Evolutionary conservation across 1,284 basidiomycete species (phyloP).

Genomic region (Anthracocystis panici-leucophaei): DNA sequence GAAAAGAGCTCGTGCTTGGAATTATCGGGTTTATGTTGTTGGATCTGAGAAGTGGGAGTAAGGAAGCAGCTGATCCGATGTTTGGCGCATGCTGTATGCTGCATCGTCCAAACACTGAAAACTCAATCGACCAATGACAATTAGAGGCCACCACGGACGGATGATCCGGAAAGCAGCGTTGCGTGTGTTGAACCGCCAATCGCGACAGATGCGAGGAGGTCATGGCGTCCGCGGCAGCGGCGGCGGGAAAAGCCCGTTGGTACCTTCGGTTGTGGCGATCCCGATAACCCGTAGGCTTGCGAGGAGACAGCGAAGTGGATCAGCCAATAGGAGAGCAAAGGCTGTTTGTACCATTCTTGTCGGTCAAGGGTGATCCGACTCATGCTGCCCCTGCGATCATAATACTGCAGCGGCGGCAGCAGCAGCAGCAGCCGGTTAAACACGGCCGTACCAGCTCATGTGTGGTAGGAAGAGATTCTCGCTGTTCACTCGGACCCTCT

Average conservation of each 20-base stretch:
- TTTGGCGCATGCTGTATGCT: neutral
- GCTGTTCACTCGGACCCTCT: too few species aligned
- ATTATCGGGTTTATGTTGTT: too few species aligned
- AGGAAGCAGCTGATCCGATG: conserved; percentile 7
- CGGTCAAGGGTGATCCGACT: conserved; percentile 5
- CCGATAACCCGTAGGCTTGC: conserved; percentile 6
- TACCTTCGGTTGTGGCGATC: conserved; percentile 18
- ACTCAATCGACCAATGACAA: conserved; percentile 1
- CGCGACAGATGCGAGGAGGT: neutral
- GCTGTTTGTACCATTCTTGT: neutral
- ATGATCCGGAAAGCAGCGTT: neutral
- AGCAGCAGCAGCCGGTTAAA: too few species aligned
- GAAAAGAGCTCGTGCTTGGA: neutral
- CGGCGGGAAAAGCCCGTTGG: neutral
- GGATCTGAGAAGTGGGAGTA: too few species aligned
- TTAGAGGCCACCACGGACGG: neutral
- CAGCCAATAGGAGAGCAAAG: neutral
- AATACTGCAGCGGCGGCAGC: neutral
- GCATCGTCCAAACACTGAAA: neutral
- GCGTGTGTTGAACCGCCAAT: too few species aligned
- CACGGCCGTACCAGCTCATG: too few species aligned
- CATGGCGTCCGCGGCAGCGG: neutral
- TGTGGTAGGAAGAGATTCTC: too few species aligned
- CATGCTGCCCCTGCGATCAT: neutral
- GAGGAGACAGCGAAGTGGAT: neutral